Evolutionary conservation across 2,329 filamentous ascomycete genomes (phyloP), one percentile per base, ranked within the genome.

Genomic region (Alternaria alternata): DNA sequence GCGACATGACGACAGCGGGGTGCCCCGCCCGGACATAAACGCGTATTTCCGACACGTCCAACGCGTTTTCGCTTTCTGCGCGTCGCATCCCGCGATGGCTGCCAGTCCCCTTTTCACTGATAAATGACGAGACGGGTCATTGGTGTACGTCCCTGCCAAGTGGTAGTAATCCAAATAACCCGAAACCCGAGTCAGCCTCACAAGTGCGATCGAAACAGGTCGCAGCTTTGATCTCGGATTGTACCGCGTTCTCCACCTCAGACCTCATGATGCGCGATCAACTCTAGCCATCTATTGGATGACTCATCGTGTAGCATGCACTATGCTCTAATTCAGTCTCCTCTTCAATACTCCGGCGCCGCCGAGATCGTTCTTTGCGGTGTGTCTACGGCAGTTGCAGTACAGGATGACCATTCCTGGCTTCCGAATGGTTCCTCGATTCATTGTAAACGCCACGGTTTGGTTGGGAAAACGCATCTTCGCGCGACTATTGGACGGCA

Each of bases 1-100:
- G 36, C 43, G 14, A 57, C 43, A 57, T 65, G 65, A 67, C 61
- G 63, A 63, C 58, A 60, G 62, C 41, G 63, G 65, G 63, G 62
- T 46, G 51, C 57, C 59, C 62, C 61, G 34, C 60, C 30, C 64
- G 59, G 63, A 62, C 20, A 41, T 51, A 51, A 34, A 49, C 24
- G 36, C 22, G 22, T 51, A 20, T 22, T 28, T 20, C 49, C 49
- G 36, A 30, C 11, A 16, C 28, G 20, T 18, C 20, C 28, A 24
- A 12, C 9, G 28, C 18, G 5, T 49, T 8, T n/a, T 36, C 16
- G 20, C 2, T n/a, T 26, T 2, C 9, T 7, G 30, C 28, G 44
- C 28, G 18, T 22, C 11, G 1, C 18, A 24, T 36, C 7, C 39
- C 4, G 30, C 18, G 18, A 36, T 24, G 5, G 14, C 34, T 12